Conservation (phyloP, 2,329 filamentous ascomycete species). For the Colletotrichum caudatum region DNA sequence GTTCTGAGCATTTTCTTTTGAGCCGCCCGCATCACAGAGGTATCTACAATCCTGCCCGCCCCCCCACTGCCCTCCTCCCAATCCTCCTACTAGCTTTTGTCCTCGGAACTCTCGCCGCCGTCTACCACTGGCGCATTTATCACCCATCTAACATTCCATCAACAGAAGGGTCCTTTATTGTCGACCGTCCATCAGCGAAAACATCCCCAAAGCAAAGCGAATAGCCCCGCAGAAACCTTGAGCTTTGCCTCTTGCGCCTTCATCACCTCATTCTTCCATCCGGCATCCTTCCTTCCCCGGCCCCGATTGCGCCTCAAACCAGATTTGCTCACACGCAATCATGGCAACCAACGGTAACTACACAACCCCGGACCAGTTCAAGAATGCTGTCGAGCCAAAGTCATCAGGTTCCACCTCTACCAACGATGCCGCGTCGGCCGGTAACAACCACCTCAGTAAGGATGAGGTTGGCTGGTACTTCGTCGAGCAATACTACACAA, state of each 20-base stretch:
- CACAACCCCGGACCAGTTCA: constrained; percentile 59
- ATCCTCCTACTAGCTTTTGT: constrained; percentile 1
- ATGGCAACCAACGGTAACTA: constrained; percentile 71
- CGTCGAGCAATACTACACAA: constrained; percentile 99
- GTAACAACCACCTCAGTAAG: constrained; percentile 72
- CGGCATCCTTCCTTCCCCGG: constrained; percentile 25
- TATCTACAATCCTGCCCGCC: constrained; percentile 20
- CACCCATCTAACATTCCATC: constrained; percentile 28
- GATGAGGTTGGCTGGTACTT: constrained; percentile 99
- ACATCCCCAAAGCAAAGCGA: constrained; percentile 26
- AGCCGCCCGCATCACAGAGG: constrained; percentile 31
- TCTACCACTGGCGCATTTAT: constrained; percentile 17
- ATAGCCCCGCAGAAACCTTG: constrained; percentile 35
- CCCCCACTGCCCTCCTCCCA: neutral
- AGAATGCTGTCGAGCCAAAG: constrained; percentile 54
- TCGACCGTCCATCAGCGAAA: constrained; percentile 20
- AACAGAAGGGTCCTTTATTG: constrained; percentile 10
- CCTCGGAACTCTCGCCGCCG: constrained; percentile 3
- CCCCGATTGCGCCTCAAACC: constrained; percentile 34
- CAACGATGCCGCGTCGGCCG: constrained; percentile 49
- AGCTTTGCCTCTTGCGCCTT: constrained; percentile 29
- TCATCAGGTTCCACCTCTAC: constrained; percentile 51
- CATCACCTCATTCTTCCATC: constrained; percentile 7
- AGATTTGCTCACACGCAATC: constrained; percentile 44
- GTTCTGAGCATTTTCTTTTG: constrained; percentile 32